Evolutionary conservation across 108 stramenopile species (phyloP).

Genomic region (Nitzschia sp.): DNA sequence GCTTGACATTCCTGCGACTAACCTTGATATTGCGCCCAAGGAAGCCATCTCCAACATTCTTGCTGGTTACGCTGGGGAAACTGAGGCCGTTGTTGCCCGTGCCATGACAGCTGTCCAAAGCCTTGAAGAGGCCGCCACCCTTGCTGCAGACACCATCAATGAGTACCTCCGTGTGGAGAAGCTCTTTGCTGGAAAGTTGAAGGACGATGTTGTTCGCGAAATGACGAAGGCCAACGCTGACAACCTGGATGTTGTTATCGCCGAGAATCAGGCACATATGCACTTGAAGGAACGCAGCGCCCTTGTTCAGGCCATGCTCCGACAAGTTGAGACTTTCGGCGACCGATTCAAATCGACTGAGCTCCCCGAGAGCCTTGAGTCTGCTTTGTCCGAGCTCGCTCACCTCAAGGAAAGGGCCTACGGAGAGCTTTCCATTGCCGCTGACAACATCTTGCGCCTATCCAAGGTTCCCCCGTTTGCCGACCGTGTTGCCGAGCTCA

Average conservation of each 20-base stretch:
- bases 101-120: slow-evolving; percentile 56
- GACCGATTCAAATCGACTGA: slow-evolving; percentile 64
- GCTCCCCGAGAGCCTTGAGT: slow-evolving; percentile 59
- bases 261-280: slow-evolving; percentile 82
- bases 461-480: slow-evolving; percentile 84
- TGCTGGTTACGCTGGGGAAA: slow-evolving; percentile 68
- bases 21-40: slow-evolving; percentile 41
- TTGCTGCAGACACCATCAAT: slow-evolving; percentile 64
- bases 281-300: slow-evolving; percentile 51
- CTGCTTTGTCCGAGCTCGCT: slow-evolving; percentile 58
- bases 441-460: slow-evolving; percentile 73
- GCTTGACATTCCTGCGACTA: slow-evolving; percentile 62
- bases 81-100: slow-evolving; percentile 51
- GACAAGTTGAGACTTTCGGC: slow-evolving; percentile 72
- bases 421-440: slow-evolving; percentile 85
- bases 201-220: slow-evolving; percentile 88
- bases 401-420: slow-evolving; percentile 74
- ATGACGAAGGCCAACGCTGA: slow-evolving; percentile 84
- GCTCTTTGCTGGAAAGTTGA: slow-evolving; percentile 77
- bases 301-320: slow-evolving; percentile 73
- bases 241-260: slow-evolving; percentile 77
- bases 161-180: slow-evolving; percentile 90
- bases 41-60: slow-evolving; percentile 69
- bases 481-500: slow-evolving; percentile 78
- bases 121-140: slow-evolving; percentile 52